Percentiles rank a stretch among this genome's conserved stretches.
These are phyloP conservation scores for Deinandra increscens DNA, from an alignment of 129 eudicot genomes.

Conservation along the genomic window DNA sequence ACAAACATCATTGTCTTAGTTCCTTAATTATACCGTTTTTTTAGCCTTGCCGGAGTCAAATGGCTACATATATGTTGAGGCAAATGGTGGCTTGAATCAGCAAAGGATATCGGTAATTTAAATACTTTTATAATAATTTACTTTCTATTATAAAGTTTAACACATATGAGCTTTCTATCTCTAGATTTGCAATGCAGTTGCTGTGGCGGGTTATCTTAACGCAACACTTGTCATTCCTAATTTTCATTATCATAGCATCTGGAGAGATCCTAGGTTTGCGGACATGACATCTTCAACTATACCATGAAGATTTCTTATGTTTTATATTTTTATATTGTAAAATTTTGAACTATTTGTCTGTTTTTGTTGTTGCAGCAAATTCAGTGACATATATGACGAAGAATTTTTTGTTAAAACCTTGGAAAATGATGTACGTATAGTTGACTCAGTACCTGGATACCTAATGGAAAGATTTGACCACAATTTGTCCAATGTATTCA, in stretches of 20 bases:
- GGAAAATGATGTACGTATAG: slow-evolving; percentile 77
- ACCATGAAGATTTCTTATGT: neutral
- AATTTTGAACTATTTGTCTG: slow-evolving; percentile 22
- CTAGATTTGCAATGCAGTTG: slow-evolving; percentile 97
- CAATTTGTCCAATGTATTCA: slow-evolving; percentile 80
- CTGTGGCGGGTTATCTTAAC: slow-evolving; percentile 99
- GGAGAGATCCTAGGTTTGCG: slow-evolving; percentile 95
- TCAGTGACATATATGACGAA: slow-evolving; percentile 81
- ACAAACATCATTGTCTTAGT: slow-evolving; percentile 7
- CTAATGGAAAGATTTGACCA: slow-evolving; percentile 93
- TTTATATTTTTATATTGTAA: neutral
- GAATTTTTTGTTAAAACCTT: slow-evolving; percentile 60
- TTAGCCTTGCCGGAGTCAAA: slow-evolving; percentile 85
- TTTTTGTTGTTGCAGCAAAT: slow-evolving; percentile 65
- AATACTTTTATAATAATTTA: neutral
- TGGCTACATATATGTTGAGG: slow-evolving; percentile 89
- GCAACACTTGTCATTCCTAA: slow-evolving; percentile 96
- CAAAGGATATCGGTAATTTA: slow-evolving; percentile 80
- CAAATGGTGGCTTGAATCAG: slow-evolving; percentile 98
- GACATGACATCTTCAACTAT: neutral
- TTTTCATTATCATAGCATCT: slow-evolving; percentile 94
- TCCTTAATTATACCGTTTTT: slow-evolving; percentile 9
- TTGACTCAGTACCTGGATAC: slow-evolving; percentile 68
- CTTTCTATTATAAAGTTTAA: neutral
- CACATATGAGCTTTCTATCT: slow-evolving; percentile 14